phyloP scores from a whole-genome alignment of 2,329 filamentous ascomycete genomes.

The Penicillium oxalicum region DNA sequence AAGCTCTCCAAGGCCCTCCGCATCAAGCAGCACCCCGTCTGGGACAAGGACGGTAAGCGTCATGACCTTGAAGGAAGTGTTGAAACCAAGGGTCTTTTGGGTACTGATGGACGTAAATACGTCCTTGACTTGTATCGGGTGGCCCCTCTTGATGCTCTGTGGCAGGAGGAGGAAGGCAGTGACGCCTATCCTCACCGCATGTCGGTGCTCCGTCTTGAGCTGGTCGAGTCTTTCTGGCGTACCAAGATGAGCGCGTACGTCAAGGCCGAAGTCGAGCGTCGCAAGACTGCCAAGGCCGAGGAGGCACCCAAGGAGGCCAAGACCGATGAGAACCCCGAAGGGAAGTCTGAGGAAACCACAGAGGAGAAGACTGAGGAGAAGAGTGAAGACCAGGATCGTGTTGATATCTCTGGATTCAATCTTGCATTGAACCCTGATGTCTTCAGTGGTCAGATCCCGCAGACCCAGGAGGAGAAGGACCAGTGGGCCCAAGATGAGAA shows the following conservation, averaged over 20 bases:
- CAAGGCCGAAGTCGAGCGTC: constrained; percentile 66
- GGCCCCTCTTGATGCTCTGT: constrained; percentile 81
- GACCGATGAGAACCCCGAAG: constrained; percentile 42
- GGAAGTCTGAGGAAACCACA: constrained; percentile 42
- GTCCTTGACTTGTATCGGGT: constrained; percentile 95
- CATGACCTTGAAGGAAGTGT: constrained; percentile 93
- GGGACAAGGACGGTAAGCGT: constrained; percentile 90
- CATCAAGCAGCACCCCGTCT: constrained; percentile 91
- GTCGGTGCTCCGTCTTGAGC: constrained; percentile 85
- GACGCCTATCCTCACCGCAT: constrained; percentile 85
- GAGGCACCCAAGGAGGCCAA: constrained; percentile 33
- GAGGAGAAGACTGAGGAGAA: constrained; percentile 38
- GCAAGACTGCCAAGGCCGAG: constrained; percentile 43
- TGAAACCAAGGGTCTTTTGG: constrained; percentile 95
- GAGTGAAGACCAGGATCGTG: constrained; percentile 53
- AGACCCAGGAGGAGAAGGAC: constrained; percentile 83
- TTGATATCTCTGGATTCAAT: constrained; percentile 81
- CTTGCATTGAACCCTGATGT: constrained; percentile 92
- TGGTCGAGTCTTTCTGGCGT: constrained; percentile 80
- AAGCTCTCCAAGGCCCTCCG: constrained; percentile 85
- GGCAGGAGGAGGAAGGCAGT: constrained; percentile 69
- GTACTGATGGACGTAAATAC: constrained; percentile 94
- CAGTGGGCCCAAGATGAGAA: constrained; percentile 78
- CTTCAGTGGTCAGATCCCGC: constrained; percentile 85
- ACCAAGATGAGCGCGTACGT: constrained; percentile 86